Evolutionary conservation across 2,329 filamentous ascomycete species (phyloP), one percentile per base, ranked within the genome.

Genomic region (Hypoxylon sp.): DNA sequence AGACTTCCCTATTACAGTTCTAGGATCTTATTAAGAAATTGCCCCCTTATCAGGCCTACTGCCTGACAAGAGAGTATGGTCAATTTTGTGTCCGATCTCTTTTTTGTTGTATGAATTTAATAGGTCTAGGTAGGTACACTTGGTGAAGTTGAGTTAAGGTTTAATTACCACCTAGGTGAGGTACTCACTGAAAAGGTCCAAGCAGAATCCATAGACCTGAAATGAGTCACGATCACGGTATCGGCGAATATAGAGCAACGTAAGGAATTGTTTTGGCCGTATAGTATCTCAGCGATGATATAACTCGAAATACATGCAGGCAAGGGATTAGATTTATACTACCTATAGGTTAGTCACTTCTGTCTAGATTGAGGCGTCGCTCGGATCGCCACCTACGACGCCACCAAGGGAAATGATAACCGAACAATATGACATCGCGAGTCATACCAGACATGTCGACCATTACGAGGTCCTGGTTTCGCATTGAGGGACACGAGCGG

Each of bases 381-480:
- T 49, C 14, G 25, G 46, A 32, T 7, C n/a, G 14, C 25, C 23
- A n/a, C 9, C 25, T 32, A 32, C 13, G 21, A 28, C 46, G 25
- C n/a, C 14, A 28, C n/a, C 21, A 11, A 13, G 2, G n/a, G 57
- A 34, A 5, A 60, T 46, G 19, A 23, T 34, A 45, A 46, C 36
- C 34, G 34, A 53, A 38, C 28, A 52, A 28, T 23, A 14, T 30
- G 25, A 28, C 45, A 51, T 61, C 38, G 21, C 46, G 13, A 19
- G 34, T 32, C 41, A 46, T 41, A 19, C 32, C 23, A 17, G 21
- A 41, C 17, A 55, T 17, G 2, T 17, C 41, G 45, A 49, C 14
- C 5, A 43, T 45, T 45, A 43, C 52, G 56, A 46, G 38, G 28
- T 48, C 55, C 58, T 21, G 38, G 36, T 56, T 55, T 67, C 43